Evolutionary conservation across 1,284 basidiomycete species (phyloP).

Genomic region (Pterula multifida): DNA sequence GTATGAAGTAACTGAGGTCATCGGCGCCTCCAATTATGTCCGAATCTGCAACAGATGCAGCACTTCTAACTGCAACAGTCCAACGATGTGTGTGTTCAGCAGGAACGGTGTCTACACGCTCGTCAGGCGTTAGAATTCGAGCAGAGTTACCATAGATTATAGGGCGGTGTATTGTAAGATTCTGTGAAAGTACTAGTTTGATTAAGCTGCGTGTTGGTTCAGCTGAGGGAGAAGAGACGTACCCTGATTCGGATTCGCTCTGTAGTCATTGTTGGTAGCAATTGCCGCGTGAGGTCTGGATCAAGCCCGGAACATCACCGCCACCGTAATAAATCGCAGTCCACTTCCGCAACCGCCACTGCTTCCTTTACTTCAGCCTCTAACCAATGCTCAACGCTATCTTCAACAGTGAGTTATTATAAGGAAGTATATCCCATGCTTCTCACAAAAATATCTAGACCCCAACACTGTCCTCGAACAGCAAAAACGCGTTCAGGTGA

Average conservation of each 20-base stretch:
- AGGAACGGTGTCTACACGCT: slow-evolving; percentile 43
- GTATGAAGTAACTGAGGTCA: slow-evolving; percentile 82
- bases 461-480: neutral
- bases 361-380: neutral
- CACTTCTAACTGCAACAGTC: slow-evolving; percentile 89
- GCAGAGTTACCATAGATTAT: slow-evolving; percentile 97
- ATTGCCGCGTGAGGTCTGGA: neutral
- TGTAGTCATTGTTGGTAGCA: neutral
- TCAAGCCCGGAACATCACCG: neutral
- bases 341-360: neutral
- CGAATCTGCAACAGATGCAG: slow-evolving; percentile 49
- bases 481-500: neutral
- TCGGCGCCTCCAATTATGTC: slow-evolving; percentile 79
- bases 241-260: neutral
- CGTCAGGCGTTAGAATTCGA: slow-evolving; percentile 66
- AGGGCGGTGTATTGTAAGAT: slow-evolving; percentile 80
- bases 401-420: neutral
- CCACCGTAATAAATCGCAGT: neutral
- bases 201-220: neutral
- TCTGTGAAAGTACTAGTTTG: slow-evolving; percentile 34
- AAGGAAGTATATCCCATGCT: neutral
- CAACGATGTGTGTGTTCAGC: slow-evolving; percentile 90
- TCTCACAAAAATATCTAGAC: neutral
- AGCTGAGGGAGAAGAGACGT: neutral
- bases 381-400: neutral